phyloP scores from a whole-genome alignment of 2,329 filamentous ascomycete species.

The Mycocentrospora acerina region DNA sequence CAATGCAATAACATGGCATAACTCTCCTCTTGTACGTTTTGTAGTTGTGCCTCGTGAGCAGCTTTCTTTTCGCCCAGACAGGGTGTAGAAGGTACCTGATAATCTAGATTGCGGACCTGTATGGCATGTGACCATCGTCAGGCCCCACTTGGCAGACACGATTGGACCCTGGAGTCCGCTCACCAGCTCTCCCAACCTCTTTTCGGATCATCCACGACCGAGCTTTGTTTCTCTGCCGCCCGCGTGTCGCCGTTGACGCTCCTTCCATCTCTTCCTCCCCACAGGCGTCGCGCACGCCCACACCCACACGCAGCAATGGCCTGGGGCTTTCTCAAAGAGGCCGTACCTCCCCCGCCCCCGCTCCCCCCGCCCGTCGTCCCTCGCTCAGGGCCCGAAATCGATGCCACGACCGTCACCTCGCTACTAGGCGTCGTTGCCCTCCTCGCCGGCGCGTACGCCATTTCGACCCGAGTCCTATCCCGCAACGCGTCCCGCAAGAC shows the following conservation, averaged over 20 bases:
- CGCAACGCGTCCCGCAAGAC: slow-evolving; percentile 55
- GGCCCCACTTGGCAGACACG: background rate
- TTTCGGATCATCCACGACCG: slow-evolving; percentile 9
- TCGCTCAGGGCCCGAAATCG: slow-evolving; percentile 50
- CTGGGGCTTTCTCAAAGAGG: slow-evolving; percentile 11
- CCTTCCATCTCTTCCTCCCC: no score
- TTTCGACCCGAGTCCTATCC: slow-evolving; percentile 55
- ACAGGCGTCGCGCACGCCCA: no score
- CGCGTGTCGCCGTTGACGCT: slow-evolving; percentile 1
- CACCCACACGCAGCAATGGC: slow-evolving; percentile 16
- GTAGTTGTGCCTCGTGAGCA: slow-evolving; percentile 17
- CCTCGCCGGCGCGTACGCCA: slow-evolving; percentile 54
- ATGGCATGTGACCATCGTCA: slow-evolving; percentile 6
- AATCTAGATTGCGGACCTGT: slow-evolving; percentile 34
- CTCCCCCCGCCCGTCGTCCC: slow-evolving; percentile 57
- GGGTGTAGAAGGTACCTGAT: slow-evolving; percentile 27
- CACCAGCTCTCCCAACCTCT: slow-evolving; percentile 11
- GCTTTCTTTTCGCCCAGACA: slow-evolving; percentile 11
- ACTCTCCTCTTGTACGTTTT: background rate
- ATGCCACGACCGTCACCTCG: slow-evolving; percentile 56
- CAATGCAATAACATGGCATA: slow-evolving; percentile 25
- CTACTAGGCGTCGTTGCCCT: slow-evolving; percentile 57
- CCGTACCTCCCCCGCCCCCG: slow-evolving; percentile 57
- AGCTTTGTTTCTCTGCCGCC: slow-evolving; percentile 3
- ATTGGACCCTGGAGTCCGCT: slow-evolving; percentile 24